phyloP scores from a whole-genome alignment of 371 early-diverging fungal species.

The Mortierella sp. region DNA sequence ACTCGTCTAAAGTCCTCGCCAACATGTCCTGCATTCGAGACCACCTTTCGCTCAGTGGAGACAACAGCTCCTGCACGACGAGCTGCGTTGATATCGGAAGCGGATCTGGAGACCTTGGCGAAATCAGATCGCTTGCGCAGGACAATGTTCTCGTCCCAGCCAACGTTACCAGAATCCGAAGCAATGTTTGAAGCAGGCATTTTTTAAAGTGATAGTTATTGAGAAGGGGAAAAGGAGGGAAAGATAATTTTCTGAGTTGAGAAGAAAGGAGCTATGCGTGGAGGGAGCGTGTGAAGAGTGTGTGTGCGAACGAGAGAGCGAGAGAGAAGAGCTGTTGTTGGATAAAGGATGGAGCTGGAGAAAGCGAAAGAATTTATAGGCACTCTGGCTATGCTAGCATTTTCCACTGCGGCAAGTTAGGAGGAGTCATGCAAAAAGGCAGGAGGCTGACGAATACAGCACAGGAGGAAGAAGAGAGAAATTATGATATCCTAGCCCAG shows the following conservation, averaged over 20 bases:
- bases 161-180: slow-evolving; percentile 48
- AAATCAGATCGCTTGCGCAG: slow-evolving; percentile 80
- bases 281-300: not conserved
- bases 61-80: slow-evolving; percentile 79
- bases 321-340: too few species aligned
- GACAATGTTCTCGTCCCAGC: slow-evolving; percentile 83
- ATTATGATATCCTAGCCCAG: too few species aligned
- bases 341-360: too few species aligned
- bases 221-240: too few species aligned
- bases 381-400: too few species aligned
- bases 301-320: not conserved
- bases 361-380: too few species aligned
- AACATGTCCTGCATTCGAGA: slow-evolving; percentile 78
- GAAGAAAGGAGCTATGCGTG: not conserved
- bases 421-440: too few species aligned
- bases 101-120: slow-evolving; percentile 72
- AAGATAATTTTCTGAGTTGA: not conserved
- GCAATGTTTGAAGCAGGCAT: slow-evolving; percentile 20
- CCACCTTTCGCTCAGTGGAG: slow-evolving; percentile 75
- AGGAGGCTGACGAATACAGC: too few species aligned
- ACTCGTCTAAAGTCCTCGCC: slow-evolving; percentile 79
- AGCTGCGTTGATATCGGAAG: slow-evolving; percentile 84
- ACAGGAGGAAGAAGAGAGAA: too few species aligned
- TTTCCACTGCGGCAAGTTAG: too few species aligned
- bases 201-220: slow-evolving; percentile 1